Conservation (phyloP, 129 eudicot genomes). For the Helianthus annuus region HanXRQr2.0-SUNRISE NC_035448.2:177956757-177957256, state of each 20-base stretch:
- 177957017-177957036: slow-evolving; percentile 17
- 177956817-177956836: slow-evolving; percentile 45
- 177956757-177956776: slow-evolving; percentile 45
- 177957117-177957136: slow-evolving; percentile 24
- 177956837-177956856: slow-evolving; percentile 51
- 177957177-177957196: neutral
- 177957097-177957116: neutral
- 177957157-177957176: too few species aligned
- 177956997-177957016: slow-evolving; percentile 20
- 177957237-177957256: neutral
- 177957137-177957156: neutral
- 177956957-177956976: slow-evolving; percentile 39
- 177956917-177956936: slow-evolving; percentile 38
- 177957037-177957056: slow-evolving; percentile 9
- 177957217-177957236: neutral
- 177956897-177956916: slow-evolving; percentile 37
- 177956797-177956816: slow-evolving; percentile 28
- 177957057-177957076: neutral
- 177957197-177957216: neutral
- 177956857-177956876: slow-evolving; percentile 45
- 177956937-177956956: slow-evolving; percentile 44
- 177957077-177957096: too few species aligned
- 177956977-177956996: slow-evolving; percentile 37
- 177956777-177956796: slow-evolving; percentile 41
- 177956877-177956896: slow-evolving; percentile 47